Conservation (phyloP, 2,329 filamentous ascomycete species). For the Ophiostoma novo-ulmi region DNA sequence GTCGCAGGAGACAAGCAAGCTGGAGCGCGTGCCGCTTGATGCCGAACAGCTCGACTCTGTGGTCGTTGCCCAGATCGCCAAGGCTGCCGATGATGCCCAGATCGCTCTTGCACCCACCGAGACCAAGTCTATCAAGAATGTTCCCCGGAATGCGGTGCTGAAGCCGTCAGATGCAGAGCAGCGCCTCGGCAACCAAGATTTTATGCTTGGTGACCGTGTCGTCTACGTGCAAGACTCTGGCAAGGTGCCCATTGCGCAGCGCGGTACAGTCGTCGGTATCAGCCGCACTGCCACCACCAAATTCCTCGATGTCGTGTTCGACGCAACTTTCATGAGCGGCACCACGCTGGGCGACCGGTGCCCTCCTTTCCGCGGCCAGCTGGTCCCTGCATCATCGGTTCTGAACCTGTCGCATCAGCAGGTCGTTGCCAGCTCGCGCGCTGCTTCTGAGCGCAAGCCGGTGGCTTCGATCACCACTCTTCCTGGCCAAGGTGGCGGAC, state of each 20-base stretch:
- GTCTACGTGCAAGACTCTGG: conserved; percentile 90
- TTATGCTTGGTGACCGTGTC: conserved; percentile 80
- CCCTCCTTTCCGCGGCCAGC: conserved; percentile 88
- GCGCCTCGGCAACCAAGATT: conserved; percentile 77
- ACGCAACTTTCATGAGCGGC: conserved; percentile 93
- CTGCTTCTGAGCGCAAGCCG: conserved; percentile 50
- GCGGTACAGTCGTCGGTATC: conserved; percentile 91
- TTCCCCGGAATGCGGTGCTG: conserved; percentile 80
- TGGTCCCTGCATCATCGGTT: conserved; percentile 80
- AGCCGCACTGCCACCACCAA: conserved; percentile 79
- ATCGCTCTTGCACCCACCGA: conserved; percentile 50
- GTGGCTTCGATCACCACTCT: conserved; percentile 46
- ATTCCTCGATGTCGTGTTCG: conserved; percentile 87
- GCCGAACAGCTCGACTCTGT: conserved; percentile 94
- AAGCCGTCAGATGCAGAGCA: conserved; percentile 97
- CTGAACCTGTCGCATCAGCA: conserved; percentile 82
- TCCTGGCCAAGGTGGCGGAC: conserved; percentile 44
- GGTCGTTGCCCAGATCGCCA: conserved; percentile 74
- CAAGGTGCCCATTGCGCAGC: conserved; percentile 86
- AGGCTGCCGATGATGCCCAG: conserved; percentile 58
- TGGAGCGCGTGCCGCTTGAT: conserved; percentile 92
- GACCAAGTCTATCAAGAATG: conserved; percentile 67
- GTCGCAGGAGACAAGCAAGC: conserved; percentile 80
- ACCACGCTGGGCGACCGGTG: conserved; percentile 87
- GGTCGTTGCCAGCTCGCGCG: conserved; percentile 64